These are phyloP conservation scores for Kodamaea derodonti DNA, from an alignment of 1,139 yeast species.

Conservation along the genomic window DNA sequence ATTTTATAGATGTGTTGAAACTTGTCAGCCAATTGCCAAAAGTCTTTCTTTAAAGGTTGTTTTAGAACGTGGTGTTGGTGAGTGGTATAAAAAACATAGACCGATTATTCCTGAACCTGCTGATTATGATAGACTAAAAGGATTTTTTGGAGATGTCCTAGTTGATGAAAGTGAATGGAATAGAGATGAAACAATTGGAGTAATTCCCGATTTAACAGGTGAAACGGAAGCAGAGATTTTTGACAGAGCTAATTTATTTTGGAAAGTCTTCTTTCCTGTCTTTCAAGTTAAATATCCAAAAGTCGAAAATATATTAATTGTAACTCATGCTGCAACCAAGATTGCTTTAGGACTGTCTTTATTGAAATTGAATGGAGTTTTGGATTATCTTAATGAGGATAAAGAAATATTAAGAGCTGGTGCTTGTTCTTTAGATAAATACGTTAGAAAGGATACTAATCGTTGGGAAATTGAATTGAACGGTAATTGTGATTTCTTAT, in stretches of 20 bases:
- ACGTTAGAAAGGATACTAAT: slow-evolving; percentile 15
- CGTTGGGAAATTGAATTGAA: slow-evolving; percentile 58
- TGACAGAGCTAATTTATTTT: slow-evolving; percentile 47
- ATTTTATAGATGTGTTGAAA: slow-evolving; percentile 84
- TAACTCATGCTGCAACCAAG: slow-evolving; percentile 83
- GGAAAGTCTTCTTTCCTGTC: slow-evolving; percentile 47
- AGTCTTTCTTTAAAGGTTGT: slow-evolving; percentile 52
- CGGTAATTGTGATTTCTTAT: slow-evolving; percentile 65
- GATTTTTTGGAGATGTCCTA: slow-evolving; percentile 48
- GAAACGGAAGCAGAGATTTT: slow-evolving; percentile 65
- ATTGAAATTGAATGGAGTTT: slow-evolving; percentile 44
- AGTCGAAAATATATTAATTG: slow-evolving; percentile 52
- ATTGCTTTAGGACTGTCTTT: slow-evolving; percentile 74
- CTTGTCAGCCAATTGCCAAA: slow-evolving; percentile 66
- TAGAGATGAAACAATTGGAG: slow-evolving; percentile 40
- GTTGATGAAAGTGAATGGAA: slow-evolving; percentile 37
- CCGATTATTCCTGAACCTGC: slow-evolving; percentile 59
- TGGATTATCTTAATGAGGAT: slow-evolving; percentile 47
- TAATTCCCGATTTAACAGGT: slow-evolving; percentile 55
- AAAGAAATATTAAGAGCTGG: slow-evolving; percentile 41
- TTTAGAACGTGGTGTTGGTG: slow-evolving; percentile 72
- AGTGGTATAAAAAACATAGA: slow-evolving; percentile 60
- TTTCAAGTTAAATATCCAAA: slow-evolving; percentile 54
- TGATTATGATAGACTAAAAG: slow-evolving; percentile 38
- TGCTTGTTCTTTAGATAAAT: slow-evolving; percentile 44